Conservation (phyloP, 768 basidiomycete species). For the Coprinopsis cinerea region DNA sequence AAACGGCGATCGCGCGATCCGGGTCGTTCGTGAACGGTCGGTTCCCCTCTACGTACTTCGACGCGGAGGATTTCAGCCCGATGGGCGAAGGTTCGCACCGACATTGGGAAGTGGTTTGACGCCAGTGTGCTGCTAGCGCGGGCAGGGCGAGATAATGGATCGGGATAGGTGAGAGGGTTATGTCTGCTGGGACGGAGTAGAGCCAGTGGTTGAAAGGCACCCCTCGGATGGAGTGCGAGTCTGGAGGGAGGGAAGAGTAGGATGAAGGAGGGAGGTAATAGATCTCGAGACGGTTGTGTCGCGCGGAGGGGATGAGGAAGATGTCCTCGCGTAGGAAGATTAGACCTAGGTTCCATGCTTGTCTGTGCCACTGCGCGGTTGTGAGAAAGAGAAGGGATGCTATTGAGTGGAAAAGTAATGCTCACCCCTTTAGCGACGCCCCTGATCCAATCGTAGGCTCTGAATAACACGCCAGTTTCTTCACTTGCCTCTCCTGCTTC, state of each 20-base stretch:
- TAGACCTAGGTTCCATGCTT: constrained; percentile 8
- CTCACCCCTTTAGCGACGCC: too few relatives aligned
- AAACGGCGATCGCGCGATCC: constrained; percentile 12
- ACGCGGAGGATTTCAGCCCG: constrained; percentile 1
- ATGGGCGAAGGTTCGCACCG: constrained; percentile 9
- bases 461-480: too few relatives aligned
- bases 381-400: constrained; percentile 5
- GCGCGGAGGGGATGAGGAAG: constrained; percentile 9
- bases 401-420: too few relatives aligned
- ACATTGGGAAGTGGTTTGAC: constrained; percentile 13
- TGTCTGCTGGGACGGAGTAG: not conserved
- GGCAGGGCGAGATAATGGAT: too few relatives aligned
- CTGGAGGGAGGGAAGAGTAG: constrained; percentile 15
- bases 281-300: constrained; percentile 5
- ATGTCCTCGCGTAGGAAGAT: constrained; percentile 15
- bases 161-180: too few relatives aligned
- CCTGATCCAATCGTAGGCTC: too few relatives aligned
- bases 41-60: constrained; percentile 4
- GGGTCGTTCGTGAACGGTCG: constrained; percentile 13
- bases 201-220: not conserved
- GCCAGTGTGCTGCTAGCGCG: too few relatives aligned
- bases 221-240: constrained; percentile 18
- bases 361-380: not conserved
- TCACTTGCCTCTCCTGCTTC: too few relatives aligned
- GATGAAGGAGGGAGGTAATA: constrained; percentile 6